Evolutionary conservation across 179 eudicot species (phyloP), one percentile per base, ranked within the genome.

Genomic region (Drosera spatulata): DNA sequence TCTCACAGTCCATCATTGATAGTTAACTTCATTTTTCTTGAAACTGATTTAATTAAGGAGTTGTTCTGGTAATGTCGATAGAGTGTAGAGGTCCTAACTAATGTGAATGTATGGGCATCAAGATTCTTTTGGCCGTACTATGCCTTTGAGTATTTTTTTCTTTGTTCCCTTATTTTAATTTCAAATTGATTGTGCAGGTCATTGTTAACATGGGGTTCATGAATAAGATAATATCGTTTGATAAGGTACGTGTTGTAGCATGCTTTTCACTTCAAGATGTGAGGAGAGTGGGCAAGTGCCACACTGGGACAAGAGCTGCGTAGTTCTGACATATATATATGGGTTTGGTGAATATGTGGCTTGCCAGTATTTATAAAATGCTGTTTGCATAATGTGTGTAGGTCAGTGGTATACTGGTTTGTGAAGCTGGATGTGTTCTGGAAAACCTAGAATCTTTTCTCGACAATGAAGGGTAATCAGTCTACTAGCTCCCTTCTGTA

Each of bases 351-450:
- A 10, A 45, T 22, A 59, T 59, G 39, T 15, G 44, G 15, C 39
- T 41, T 14, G 44, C 15, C 38, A 38, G 38, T 60, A 22, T 4
- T 10, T 60, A 8, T 49, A 6, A 39, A 48, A 45, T 60, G 41
- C 8, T 59, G 33, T 44, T 40, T 37, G 38, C 11, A 49, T 49
- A 13, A 11, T 52, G 61, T 53, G 9, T 69, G 53, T 73, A 93
- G 99, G 88, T 78, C 63, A 86, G 99, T 65, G 99, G 99, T 63
- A 73, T 93, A 71, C 79, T 93, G 62, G 99, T 89, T 15, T 93
- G 97, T 75, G 99, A 89, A 83, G 99, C 97, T 50, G 99, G 99
- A 74, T 93, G 99, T 85, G 83, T 93, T 71, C 73, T 93, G 86
- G 99, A 89, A 70, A 89, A 93, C 71, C 82, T 93, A 65, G 81